Evolutionary conservation across 2,329 filamentous ascomycete genomes (phyloP).

Genomic region (Botrytis medusae): DNA sequence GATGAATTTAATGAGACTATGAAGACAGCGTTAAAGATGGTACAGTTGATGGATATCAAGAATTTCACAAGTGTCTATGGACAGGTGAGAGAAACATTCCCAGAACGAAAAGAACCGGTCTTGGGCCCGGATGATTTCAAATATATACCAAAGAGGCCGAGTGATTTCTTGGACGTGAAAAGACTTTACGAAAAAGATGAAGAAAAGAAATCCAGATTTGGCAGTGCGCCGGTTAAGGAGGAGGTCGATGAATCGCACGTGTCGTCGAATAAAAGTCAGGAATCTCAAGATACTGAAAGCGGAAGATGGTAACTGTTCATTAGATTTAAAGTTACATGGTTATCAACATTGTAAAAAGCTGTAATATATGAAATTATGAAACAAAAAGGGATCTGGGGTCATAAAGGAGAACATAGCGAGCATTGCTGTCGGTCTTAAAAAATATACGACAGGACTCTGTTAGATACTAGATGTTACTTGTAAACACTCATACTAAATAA

Average conservation of each 20-base stretch:
- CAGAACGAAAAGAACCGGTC: background rate
- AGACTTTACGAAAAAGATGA: background rate
- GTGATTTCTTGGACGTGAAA: slow-evolving; percentile 8
- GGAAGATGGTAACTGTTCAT: background rate
- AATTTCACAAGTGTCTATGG: slow-evolving; percentile 3
- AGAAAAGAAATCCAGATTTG: background rate
- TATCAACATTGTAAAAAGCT: background rate
- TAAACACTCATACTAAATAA: background rate
- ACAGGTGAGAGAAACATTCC: slow-evolving; percentile 2
- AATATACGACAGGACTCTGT: background rate
- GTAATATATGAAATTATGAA: slow-evolving; percentile 15
- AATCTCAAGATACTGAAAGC: background rate
- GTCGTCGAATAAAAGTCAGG: background rate
- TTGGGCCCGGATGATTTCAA: slow-evolving; percentile 11
- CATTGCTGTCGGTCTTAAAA: background rate
- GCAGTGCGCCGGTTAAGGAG: too few species aligned
- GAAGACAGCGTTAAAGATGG: slow-evolving; percentile 23
- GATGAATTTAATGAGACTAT: slow-evolving; percentile 27
- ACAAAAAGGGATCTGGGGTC: background rate
- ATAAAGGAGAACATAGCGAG: background rate
- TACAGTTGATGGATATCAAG: slow-evolving; percentile 11
- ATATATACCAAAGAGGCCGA: slow-evolving; percentile 10
- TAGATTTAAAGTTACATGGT: background rate
- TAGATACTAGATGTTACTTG: background rate
- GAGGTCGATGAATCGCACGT: background rate